Conservation (phyloP, 2,329 filamentous ascomycete species). For the Phaeosphaeriaceae sp. region DNA sequence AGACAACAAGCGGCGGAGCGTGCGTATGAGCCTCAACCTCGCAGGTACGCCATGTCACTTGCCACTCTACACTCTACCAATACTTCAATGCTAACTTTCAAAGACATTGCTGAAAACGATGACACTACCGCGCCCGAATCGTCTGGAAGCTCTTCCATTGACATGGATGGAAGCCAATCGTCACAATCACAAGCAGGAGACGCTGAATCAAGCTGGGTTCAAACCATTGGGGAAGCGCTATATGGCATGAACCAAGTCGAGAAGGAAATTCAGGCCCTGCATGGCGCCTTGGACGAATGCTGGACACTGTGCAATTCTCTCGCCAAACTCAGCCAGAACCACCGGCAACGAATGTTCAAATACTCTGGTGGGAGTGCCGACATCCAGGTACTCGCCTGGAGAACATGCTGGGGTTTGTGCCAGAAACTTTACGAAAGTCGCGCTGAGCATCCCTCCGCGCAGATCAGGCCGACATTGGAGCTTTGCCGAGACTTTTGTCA, state of each 20-base stretch:
- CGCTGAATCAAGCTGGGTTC: slow-evolving; percentile 32
- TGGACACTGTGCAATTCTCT: slow-evolving; percentile 95
- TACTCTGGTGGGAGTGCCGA: slow-evolving; percentile 72
- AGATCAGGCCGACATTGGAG: slow-evolving; percentile 78
- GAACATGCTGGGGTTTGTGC: slow-evolving; percentile 91
- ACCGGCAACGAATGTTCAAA: slow-evolving; percentile 79
- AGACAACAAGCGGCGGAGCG: slow-evolving; percentile 57
- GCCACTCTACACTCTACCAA: too few relatives aligned
- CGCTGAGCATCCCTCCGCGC: slow-evolving; percentile 71
- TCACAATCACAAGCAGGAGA: slow-evolving; percentile 42
- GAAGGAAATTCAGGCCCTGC: slow-evolving; percentile 71
- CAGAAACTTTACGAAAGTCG: slow-evolving; percentile 85
- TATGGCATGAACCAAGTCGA: slow-evolving; percentile 65
- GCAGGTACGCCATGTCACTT: slow-evolving; percentile 63
- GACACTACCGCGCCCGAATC: slow-evolving; percentile 44
- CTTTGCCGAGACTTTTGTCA: slow-evolving; percentile 92
- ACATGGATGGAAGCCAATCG: slow-evolving; percentile 41
- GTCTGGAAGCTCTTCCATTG: slow-evolving; percentile 36
- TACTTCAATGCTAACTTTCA: slow-evolving; percentile 18
- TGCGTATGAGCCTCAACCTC: slow-evolving; percentile 73
- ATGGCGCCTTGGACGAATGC: slow-evolving; percentile 80
- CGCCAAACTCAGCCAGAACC: slow-evolving; percentile 81
- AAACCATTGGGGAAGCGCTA: slow-evolving; percentile 59
- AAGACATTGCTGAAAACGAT: slow-evolving; percentile 56
- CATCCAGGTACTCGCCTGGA: slow-evolving; percentile 88